Base-by-base conservation (phyloP, 108 stramenopile species). In the Skeletonema menzelii region DNA sequence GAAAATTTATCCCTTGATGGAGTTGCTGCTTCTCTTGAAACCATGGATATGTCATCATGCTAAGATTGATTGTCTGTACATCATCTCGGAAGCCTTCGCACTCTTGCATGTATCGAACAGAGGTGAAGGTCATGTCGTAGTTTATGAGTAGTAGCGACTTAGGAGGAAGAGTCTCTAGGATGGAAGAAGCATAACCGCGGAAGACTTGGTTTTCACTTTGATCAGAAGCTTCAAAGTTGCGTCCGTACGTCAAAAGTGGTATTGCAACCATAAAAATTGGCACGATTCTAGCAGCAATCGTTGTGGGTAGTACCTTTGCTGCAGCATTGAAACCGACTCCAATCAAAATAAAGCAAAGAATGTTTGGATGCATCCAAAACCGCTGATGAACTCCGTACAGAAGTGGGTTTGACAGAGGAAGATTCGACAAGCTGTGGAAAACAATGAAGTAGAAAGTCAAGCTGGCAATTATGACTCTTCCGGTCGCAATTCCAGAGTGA, bases 81-180 rank as follows among this genome's bases (percentile, higher is more conserved):
- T 94, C 91, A 19, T 53, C 20, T 10, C 91, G 70, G 19, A 86
- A 56, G 5, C 84, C 82, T 76, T 92, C 91, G 64, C 93, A 94
- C 28, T 83, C 79, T 70, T 91, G 89, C 56, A 91, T 53, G 63
- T 94, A 94, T 22, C 93, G 62, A 27, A 91, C 64, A 27, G 90
- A 87, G 8, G 93, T 92, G 89, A 91, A 94, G 49, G 88, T 79
- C 77, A 91, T 89, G 44, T 94, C 93, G 73, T 92, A 92, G 66
- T 91, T 91, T 19, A 91, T 84, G 17, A 94, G 65, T 15, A 94
- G 44, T 4, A 92, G 56, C 4, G 89, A 79, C 34, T 82, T 30
- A 37, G 27, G 17, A 3, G 93, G 93, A n/a, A 94, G 60, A 2
- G 86, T 73, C 4, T 74, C 79, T 5, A 94, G 58, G 32, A 94